Base-by-base conservation (phyloP, 139 green algal species). In the Closterium sp. region DNA sequence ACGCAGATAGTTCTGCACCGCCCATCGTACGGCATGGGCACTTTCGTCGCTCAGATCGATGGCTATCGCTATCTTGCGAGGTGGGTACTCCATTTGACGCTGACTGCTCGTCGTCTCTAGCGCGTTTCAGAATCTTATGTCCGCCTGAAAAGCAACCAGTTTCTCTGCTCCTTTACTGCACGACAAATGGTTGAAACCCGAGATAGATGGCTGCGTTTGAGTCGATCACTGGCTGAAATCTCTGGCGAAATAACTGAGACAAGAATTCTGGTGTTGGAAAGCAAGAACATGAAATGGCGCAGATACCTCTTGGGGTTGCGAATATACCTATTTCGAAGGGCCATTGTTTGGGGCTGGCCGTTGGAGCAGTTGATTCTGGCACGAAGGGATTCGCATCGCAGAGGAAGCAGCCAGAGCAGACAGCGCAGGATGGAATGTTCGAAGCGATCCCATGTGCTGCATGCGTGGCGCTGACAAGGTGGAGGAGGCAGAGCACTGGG, bases 21-120 rank as follows among this genome's bases (percentile, higher is more conserved):
- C 88, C 88, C 88, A 91, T 33, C 28, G 25, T 28, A 91, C 88
- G 35, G 88, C 88, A 34, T 91, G 38, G 6, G 38, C 35, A 64
- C 88, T 91, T 69, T 91, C 88, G 88, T 91, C 88, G 38, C 88
- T 91, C 38, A 91, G 69, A 33, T 91, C 88, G 19, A 91, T 69
- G n/a, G 88, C 88, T n/a, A 91, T 91, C 16, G 88, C 88, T 35
- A 91, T 91, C 30, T 91, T 91, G 55, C 55, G 55, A 76, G 55
- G 55, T 28, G 55, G 55, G 55, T 76, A 76, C 55, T 76, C 55
- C 55, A 76, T 76, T 3, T 4, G 23, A 19, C 10, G 55, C 10
- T 76, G 55, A 76, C 2, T 76, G 9, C 55, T 28, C 23, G 55
- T 28, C 55, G 3, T 76, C 38, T 66, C 55, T 76, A 76, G n/a